A percentile compares a stretch with the other conserved stretches of the same genome.
Conservation (phyloP, 352 stramenopile genomes). For the Phytophthora melonis region DNA sequence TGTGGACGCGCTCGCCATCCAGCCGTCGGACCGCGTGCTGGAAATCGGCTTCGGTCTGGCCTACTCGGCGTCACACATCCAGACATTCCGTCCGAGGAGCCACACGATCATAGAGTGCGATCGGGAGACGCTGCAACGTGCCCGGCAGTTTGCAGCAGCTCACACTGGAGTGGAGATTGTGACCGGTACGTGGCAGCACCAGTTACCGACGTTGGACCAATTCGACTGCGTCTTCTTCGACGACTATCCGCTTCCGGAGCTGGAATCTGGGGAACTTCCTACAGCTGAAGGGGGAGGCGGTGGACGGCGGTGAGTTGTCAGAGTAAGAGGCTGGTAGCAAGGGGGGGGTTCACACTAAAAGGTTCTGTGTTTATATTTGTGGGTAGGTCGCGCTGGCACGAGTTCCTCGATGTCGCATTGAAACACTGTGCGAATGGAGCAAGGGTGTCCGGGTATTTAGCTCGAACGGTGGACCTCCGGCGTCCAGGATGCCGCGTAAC, state of each 20-base stretch:
- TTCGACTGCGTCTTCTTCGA: conserved; percentile 90
- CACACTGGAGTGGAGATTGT: conserved; percentile 56
- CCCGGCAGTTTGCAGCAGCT: conserved; percentile 55
- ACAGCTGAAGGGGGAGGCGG: neutral
- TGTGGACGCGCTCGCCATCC: conserved; percentile 69
- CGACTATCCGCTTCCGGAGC: conserved; percentile 78
- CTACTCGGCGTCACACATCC: conserved; percentile 82
- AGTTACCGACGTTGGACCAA: conserved; percentile 53
- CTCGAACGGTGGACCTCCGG: conserved; percentile 55
- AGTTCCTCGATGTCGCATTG: conserved; percentile 70
- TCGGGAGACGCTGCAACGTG: conserved; percentile 52
- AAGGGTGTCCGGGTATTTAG: conserved; percentile 75
- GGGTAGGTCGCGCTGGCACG: conserved; percentile 70
- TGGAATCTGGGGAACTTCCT: conserved; percentile 19
- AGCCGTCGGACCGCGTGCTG: conserved; percentile 61
- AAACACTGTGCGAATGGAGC: conserved; percentile 57
- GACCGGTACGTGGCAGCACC: conserved; percentile 74
- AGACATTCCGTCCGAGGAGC: conserved; percentile 53
- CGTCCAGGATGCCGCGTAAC: conserved; percentile 52
- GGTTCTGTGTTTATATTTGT: conserved; percentile 11
- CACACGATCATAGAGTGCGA: conserved; percentile 90
- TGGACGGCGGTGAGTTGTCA: conserved; percentile 22
- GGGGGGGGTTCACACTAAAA: neutral
- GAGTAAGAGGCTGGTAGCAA: neutral
- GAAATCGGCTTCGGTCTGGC: conserved; percentile 90